Evolutionary conservation across 495 filamentous ascomycete species (phyloP).

Genomic region (Penicillium riverlandense): DNA sequence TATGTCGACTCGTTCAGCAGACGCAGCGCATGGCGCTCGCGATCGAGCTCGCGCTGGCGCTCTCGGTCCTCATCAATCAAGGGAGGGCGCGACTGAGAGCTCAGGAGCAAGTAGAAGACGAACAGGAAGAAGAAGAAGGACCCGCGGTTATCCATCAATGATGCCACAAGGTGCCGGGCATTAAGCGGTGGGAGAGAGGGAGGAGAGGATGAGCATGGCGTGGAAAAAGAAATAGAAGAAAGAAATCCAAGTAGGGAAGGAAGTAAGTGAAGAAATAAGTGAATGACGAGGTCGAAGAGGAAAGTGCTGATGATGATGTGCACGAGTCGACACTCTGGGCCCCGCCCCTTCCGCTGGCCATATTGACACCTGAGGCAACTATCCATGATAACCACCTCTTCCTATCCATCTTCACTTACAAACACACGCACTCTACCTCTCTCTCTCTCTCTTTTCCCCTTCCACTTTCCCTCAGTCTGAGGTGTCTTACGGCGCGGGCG

Average conservation of each 20-base stretch:
- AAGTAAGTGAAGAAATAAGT: not conserved
- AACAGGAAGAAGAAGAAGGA: slow-evolving; percentile 43
- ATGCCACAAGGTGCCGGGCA: slow-evolving; percentile 24
- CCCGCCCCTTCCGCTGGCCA: too few species aligned
- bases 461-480: too few species aligned
- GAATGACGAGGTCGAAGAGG: slow-evolving; percentile 17
- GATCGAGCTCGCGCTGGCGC: slow-evolving; percentile 33
- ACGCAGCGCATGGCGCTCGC: slow-evolving; percentile 52
- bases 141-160: slow-evolving; percentile 41
- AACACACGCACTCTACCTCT: too few species aligned
- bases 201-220: slow-evolving; percentile 16
- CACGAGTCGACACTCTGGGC: too few species aligned
- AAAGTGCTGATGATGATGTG: too few species aligned
- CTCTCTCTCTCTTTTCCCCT: too few species aligned
- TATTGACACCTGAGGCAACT: too few species aligned
- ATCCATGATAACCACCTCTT: too few species aligned
- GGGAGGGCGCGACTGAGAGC: slow-evolving; percentile 38
- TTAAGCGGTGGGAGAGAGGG: not conserved
- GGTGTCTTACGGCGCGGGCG: too few species aligned
- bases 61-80: slow-evolving; percentile 40
- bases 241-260: not conserved
- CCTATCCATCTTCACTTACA: too few species aligned
- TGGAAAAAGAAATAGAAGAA: slow-evolving; percentile 3
- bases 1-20: slow-evolving; percentile 67
- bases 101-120: slow-evolving; percentile 42